phyloP scores from a whole-genome alignment of 1,284 basidiomycete species.

The Irpex sp. region DNA sequence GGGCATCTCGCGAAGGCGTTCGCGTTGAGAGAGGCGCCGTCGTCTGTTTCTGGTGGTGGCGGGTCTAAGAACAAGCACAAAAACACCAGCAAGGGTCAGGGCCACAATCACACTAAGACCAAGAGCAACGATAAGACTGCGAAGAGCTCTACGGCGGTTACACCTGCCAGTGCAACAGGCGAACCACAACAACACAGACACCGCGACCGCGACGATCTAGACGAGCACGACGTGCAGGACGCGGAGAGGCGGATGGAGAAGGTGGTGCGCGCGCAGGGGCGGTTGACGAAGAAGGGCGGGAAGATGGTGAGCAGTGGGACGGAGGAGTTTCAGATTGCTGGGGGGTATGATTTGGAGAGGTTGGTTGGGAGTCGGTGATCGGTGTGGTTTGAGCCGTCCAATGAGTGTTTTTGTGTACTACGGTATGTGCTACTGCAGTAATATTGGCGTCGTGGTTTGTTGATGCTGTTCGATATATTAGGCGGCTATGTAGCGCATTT shows the following conservation, averaged over 20 bases:
- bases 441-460: no score
- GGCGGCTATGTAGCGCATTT: no score
- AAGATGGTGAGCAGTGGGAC: conserved; percentile 69
- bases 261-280: conserved; percentile 82
- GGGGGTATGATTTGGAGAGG: conserved; percentile 62
- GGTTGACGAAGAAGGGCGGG: conserved; percentile 75
- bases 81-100: conserved; percentile 4
- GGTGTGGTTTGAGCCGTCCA: no score
- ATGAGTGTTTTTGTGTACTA: no score
- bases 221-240: conserved; percentile 45
- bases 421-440: no score
- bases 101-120: no score
- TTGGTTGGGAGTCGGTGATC: conserved; percentile 33
- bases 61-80: conserved; percentile 13
- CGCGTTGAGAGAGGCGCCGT: conserved; percentile 90
- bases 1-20: conserved; percentile 98
- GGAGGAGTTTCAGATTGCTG: conserved; percentile 81
- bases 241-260: conserved; percentile 86
- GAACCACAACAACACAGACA: conserved; percentile 10
- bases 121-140: no score
- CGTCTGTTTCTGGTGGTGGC: conserved; percentile 40
- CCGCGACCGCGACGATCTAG: conserved; percentile 29
- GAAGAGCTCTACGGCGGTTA: no score
- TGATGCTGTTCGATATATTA: no score
- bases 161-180: no score